A percentile compares a stretch with the other conserved stretches of the same genome.
phyloP scores from a whole-genome alignment of 2,329 filamentous ascomycete genomes.

The Aspergillus versicolor region DNA sequence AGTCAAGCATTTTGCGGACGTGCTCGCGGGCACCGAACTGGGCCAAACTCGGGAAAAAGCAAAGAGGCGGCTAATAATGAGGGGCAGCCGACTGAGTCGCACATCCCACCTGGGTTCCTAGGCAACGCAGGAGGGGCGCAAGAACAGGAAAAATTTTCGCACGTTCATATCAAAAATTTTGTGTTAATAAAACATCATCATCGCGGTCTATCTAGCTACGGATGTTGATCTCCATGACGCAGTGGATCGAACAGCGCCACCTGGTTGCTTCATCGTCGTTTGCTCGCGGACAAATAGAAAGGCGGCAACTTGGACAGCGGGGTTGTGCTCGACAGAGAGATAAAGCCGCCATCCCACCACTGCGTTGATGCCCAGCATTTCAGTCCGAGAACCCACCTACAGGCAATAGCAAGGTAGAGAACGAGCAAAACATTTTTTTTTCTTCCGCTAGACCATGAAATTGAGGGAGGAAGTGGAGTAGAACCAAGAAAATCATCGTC shows the following conservation, averaged over 20 bases:
- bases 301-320: constrained; percentile 15
- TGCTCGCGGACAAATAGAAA: constrained; percentile 17
- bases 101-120: constrained; percentile 10
- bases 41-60: constrained; percentile 4
- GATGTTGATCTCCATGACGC: constrained; percentile 15
- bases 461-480: constrained; percentile 20
- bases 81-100: constrained; percentile 6
- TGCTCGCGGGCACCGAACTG: not conserved
- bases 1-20: not conserved
- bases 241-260: constrained; percentile 22
- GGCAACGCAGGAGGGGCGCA: not conserved
- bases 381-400: constrained; percentile 20
- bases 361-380: constrained; percentile 42
- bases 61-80: constrained; percentile 6
- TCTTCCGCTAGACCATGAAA: constrained; percentile 1
- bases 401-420: constrained; percentile 11
- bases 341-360: constrained; percentile 17
- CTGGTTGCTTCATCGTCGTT: constrained; percentile 19
- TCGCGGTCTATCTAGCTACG: constrained; percentile 1
- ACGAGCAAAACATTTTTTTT: constrained; percentile 22
- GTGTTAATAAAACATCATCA: constrained; percentile 2
- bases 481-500: constrained; percentile 30
- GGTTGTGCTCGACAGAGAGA: constrained; percentile 23
- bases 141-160: constrained; percentile 9
- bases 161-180: not conserved